Conservation (phyloP, 768 basidiomycete species). For the Leccinum ochraceum region DNA sequence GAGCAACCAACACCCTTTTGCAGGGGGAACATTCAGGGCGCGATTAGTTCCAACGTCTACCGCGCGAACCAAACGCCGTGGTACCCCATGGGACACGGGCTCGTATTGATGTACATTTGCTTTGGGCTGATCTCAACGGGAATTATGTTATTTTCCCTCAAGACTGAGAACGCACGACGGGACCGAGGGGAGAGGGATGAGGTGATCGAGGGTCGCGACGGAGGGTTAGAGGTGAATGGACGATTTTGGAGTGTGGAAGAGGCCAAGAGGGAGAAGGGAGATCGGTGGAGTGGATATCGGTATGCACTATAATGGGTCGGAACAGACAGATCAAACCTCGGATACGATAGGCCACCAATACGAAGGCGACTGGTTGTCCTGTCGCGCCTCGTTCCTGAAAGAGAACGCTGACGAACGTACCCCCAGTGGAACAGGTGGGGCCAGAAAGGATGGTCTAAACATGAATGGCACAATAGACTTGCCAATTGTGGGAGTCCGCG, state of each 20-base stretch:
- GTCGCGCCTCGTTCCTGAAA: not conserved
- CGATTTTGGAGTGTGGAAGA: conserved; percentile 58
- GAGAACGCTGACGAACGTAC: not conserved
- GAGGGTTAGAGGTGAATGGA: conserved; percentile 51
- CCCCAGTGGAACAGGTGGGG: not conserved
- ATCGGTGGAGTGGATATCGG: conserved; percentile 74
- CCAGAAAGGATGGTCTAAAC: not conserved
- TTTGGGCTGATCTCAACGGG: conserved; percentile 56
- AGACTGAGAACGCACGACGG: conserved; percentile 62
- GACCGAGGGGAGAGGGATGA: conserved; percentile 71
- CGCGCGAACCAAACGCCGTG: conserved; percentile 65
- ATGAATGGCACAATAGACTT: not conserved
- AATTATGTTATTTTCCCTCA: conserved; percentile 44
- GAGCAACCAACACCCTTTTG: not conserved
- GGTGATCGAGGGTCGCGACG: conserved; percentile 46
- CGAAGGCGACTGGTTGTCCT: not conserved
- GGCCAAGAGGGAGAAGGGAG: conserved; percentile 69
- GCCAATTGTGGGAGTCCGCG: not conserved
- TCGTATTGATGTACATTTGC: conserved; percentile 73
- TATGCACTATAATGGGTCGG: conserved; percentile 50
- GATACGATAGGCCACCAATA: not conserved
- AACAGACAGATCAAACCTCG: not conserved
- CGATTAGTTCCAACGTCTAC: conserved; percentile 79
- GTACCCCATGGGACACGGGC: conserved; percentile 60
- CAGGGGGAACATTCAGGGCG: conserved; percentile 74